Evolutionary conservation across 495 filamentous ascomycete genomes (phyloP).

Genomic region (Apodospora peruviana): DNA sequence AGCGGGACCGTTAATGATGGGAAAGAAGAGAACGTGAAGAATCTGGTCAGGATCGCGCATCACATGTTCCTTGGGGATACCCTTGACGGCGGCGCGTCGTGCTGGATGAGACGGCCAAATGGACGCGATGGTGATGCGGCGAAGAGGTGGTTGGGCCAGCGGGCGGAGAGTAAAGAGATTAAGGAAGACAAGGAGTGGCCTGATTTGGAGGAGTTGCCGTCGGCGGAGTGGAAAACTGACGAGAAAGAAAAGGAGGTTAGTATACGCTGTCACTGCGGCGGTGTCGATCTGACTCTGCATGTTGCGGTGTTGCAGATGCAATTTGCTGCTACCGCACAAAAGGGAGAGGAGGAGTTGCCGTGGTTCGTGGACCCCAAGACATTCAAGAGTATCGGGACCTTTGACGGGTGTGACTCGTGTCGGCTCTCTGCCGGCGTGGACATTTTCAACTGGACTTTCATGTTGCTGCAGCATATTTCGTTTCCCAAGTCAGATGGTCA

Average conservation of each 20-base stretch:
- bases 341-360: slow-evolving; percentile 14
- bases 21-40: too few species aligned
- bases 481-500: slow-evolving; percentile 4
- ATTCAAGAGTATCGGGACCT: slow-evolving; percentile 33
- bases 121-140: not conserved
- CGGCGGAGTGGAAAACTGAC: not conserved
- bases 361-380: slow-evolving; percentile 38
- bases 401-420: slow-evolving; percentile 50
- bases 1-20: too few species aligned
- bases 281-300: slow-evolving; percentile 34
- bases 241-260: slow-evolving; percentile 7
- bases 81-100: slow-evolving; percentile 36
- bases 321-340: too few species aligned
- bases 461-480: slow-evolving; percentile 16
- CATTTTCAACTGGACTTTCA: slow-evolving; percentile 41
- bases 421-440: slow-evolving; percentile 40
- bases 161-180: not conserved
- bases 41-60: slow-evolving; percentile 28
- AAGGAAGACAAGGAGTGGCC: too few species aligned
- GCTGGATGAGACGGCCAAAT: slow-evolving; percentile 29
- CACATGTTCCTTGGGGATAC: slow-evolving; percentile 43
- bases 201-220: too few species aligned
- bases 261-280: slow-evolving; percentile 45
- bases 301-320: too few species aligned
- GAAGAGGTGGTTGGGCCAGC: not conserved